Evolutionary conservation across 306 rosid species (phyloP).

Genomic region (Lathyrus aphaca): DNA sequence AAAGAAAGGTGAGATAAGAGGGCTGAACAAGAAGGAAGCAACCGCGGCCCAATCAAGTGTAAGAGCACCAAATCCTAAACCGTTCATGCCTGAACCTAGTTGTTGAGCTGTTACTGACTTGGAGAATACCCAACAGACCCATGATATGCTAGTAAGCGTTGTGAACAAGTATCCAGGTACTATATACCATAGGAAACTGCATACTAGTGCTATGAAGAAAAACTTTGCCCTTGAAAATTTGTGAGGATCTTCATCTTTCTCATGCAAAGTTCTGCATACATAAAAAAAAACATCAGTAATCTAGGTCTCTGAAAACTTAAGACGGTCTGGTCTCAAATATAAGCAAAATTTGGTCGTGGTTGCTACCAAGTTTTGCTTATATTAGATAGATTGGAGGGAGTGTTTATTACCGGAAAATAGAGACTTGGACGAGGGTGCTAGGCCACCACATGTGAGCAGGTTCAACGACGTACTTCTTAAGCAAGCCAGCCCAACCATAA

Average conservation of each 20-base stretch:
- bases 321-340: too few species aligned
- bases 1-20: conserved; percentile 71
- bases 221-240: conserved; percentile 62
- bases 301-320: too few species aligned
- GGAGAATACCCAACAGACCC: conserved; percentile 76
- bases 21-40: conserved; percentile 70
- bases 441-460: conserved; percentile 99
- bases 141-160: conserved; percentile 72
- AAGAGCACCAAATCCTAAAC: conserved; percentile 76
- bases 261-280: conserved; percentile 69
- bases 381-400: too few species aligned
- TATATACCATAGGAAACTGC: conserved; percentile 71
- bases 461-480: conserved; percentile 77
- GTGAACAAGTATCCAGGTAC: conserved; percentile 73
- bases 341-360: too few species aligned
- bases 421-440: conserved; percentile 67
- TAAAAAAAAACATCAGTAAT: too few species aligned
- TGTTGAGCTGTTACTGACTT: conserved; percentile 79
- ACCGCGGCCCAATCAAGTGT: conserved; percentile 73
- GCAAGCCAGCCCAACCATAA: conserved; percentile 82
- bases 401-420: conserved; percentile 60
- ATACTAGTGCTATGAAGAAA: conserved; percentile 61
- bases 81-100: conserved; percentile 76
- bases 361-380: too few species aligned
- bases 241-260: conserved; percentile 47